phyloP scores from a whole-genome alignment of 441 rosid genomes.

The Aleurites moluccanus region DNA sequence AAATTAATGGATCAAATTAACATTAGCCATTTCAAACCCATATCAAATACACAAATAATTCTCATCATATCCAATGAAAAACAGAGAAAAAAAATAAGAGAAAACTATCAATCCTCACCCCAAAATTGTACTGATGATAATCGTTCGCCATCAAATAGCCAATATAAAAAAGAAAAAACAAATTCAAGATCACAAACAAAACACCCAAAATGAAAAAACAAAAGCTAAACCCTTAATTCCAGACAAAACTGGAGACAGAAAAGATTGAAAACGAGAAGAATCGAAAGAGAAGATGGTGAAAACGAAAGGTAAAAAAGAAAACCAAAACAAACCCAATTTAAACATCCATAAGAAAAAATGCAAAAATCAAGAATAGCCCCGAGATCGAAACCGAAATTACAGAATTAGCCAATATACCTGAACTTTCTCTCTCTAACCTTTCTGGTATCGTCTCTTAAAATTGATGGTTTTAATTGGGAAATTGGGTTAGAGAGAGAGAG shows the following conservation, averaged over 20 bases:
- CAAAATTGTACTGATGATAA: slow-evolving; percentile 40
- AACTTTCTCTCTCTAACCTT: slow-evolving; percentile 5
- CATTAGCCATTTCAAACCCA: no score
- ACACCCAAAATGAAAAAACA: not conserved
- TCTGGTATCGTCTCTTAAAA: slow-evolving; percentile 5
- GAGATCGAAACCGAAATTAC: slow-evolving; percentile 19
- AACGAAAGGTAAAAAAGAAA: not conserved
- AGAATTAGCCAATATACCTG: slow-evolving; percentile 9
- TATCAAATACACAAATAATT: not conserved
- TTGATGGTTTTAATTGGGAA: not conserved
- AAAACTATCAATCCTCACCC: slow-evolving; percentile 40
- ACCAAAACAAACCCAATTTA: not conserved
- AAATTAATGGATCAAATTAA: not conserved
- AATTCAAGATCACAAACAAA: slow-evolving; percentile 4
- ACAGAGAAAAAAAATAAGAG: not conserved
- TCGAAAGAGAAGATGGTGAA: slow-evolving; percentile 2
- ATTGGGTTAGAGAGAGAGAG: not conserved
- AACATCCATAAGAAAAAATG: not conserved
- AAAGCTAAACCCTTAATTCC: not conserved
- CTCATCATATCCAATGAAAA: not conserved
- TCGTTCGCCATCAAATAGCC: slow-evolving; percentile 46
- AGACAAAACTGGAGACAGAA: not conserved
- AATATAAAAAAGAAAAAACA: slow-evolving; percentile 7
- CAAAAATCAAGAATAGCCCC: slow-evolving; percentile 11
- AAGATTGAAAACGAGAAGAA: not conserved